Evolutionary conservation across 805 yeast genomes (phyloP).

Genomic region (Wickerhamomyces queroliae): DNA sequence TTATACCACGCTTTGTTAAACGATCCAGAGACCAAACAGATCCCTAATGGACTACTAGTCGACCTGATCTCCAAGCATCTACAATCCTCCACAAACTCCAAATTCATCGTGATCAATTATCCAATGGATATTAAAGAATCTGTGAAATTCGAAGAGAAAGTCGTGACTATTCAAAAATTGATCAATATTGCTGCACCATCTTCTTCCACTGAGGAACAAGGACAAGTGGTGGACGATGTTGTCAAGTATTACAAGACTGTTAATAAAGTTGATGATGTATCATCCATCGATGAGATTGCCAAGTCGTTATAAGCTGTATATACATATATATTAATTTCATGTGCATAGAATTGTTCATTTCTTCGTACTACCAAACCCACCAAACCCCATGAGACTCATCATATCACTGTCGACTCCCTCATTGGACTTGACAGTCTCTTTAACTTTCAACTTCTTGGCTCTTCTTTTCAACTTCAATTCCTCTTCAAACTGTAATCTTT

Average conservation of each 20-base stretch:
- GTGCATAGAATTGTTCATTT: conserved; percentile 9
- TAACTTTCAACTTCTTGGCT: conserved; percentile 12
- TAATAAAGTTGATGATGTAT: conserved; percentile 35
- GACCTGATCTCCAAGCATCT: conserved; percentile 27
- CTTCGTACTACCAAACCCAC: conserved; percentile 47
- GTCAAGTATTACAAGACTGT: conserved; percentile 65
- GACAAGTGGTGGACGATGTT: conserved; percentile 35
- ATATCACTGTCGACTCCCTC: conserved; percentile 22
- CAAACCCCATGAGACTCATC: conserved; percentile 51
- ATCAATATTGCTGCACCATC: too few relatives aligned
- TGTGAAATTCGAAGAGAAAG: conserved; percentile 66
- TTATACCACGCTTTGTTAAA: conserved; percentile 48
- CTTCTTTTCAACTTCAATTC: conserved; percentile 24
- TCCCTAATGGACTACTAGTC: conserved; percentile 31
- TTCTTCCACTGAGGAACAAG: conserved; percentile 25
- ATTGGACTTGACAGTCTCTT: conserved; percentile 9
- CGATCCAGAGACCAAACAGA: conserved; percentile 19
- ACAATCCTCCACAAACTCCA: conserved; percentile 17
- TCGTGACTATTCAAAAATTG: conserved; percentile 41
- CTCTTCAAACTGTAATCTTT: conserved; percentile 33
- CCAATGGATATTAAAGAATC: conserved; percentile 64
- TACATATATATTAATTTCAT: background rate
- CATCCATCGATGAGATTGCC: conserved; percentile 3
- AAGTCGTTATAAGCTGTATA: conserved; percentile 1
- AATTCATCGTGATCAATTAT: conserved; percentile 48